A percentile compares a stretch with the other conserved stretches of the same genome.
These are phyloP conservation scores for Ascochyta pisi DNA, from an alignment of 2,329 filamentous ascomycete species.

Conservation along the genomic window DNA sequence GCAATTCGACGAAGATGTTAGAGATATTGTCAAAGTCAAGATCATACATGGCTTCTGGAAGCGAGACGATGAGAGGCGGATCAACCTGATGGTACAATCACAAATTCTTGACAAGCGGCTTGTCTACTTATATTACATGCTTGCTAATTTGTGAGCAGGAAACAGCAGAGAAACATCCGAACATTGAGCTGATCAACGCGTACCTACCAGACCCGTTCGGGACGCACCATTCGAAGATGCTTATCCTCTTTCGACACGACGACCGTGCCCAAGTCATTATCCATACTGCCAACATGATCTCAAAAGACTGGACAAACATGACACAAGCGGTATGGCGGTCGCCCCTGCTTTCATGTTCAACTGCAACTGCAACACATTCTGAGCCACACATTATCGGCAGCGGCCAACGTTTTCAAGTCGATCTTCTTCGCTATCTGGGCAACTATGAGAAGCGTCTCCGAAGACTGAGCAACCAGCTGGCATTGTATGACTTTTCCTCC, in stretches of 20 bases:
- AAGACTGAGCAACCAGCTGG: slow-evolving; percentile 64
- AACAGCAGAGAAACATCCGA: slow-evolving; percentile 66
- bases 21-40: slow-evolving; percentile 60
- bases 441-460: slow-evolving; percentile 69
- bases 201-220: slow-evolving; percentile 86
- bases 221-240: slow-evolving; percentile 86
- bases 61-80: slow-evolving; percentile 66
- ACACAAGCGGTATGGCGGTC: slow-evolving; percentile 83
- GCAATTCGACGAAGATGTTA: slow-evolving; percentile 65
- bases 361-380: slow-evolving; percentile 7
- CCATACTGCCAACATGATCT: slow-evolving; percentile 92
- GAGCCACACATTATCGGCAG: slow-evolving; percentile 56
- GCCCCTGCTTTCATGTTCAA: slow-evolving; percentile 66
- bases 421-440: slow-evolving; percentile 74
- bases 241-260: slow-evolving; percentile 81
- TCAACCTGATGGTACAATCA: slow-evolving; percentile 61
- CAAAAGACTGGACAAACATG: slow-evolving; percentile 86
- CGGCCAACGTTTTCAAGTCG: slow-evolving; percentile 75
- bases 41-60: slow-evolving; percentile 72
- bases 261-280: slow-evolving; percentile 79
- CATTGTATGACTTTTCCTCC: slow-evolving; percentile 70
- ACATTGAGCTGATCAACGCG: slow-evolving; percentile 74
- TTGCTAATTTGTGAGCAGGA: slow-evolving; percentile 55
- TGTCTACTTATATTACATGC: neutral
- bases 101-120: too few species aligned